Conservation (phyloP, 768 basidiomycete genomes). For the Tylopilus cervinicoccineus region DNA sequence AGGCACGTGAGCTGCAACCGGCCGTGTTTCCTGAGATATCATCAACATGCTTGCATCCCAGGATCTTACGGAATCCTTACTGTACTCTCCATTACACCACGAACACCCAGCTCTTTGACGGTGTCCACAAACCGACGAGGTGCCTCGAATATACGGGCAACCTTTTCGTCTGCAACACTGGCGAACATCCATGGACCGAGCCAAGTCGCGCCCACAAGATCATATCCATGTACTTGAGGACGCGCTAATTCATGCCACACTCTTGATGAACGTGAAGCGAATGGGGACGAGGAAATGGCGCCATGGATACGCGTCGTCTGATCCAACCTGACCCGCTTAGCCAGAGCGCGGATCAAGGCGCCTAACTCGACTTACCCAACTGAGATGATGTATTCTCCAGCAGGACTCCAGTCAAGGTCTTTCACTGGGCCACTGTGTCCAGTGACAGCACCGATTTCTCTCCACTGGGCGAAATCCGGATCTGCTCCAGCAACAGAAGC, state of each 20-base stretch:
- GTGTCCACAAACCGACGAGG: conserved; percentile 73
- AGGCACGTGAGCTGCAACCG: conserved; percentile 83
- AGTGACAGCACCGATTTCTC: conserved; percentile 70
- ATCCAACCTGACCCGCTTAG: conserved; percentile 55
- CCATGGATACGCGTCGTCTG: conserved; percentile 92
- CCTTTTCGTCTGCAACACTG: conserved; percentile 95
- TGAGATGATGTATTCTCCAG: conserved; percentile 82
- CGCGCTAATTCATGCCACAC: conserved; percentile 87
- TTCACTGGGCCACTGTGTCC: conserved; percentile 83
- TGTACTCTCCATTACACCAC: conserved; percentile 45
- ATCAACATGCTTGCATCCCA: not conserved
- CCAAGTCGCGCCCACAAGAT: conserved; percentile 77
- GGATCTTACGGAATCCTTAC: conserved; percentile 31
- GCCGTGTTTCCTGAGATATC: conserved; percentile 49
- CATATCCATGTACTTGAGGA: conserved; percentile 97
- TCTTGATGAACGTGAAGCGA: conserved; percentile 8
- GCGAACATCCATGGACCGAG: conserved; percentile 75
- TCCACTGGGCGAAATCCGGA: conserved; percentile 54
- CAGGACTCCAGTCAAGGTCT: conserved; percentile 82
- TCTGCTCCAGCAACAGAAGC: conserved; percentile 12
- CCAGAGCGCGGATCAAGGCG: not conserved
- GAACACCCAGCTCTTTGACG: conserved; percentile 48
- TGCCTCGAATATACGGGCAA: conserved; percentile 89
- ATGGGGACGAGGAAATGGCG: conserved; percentile 31
- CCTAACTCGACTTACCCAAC: conserved; percentile 53